These are phyloP conservation scores for Termitomyces sp. DNA, from an alignment of 768 basidiomycete species.

Conservation along the genomic window DNA sequence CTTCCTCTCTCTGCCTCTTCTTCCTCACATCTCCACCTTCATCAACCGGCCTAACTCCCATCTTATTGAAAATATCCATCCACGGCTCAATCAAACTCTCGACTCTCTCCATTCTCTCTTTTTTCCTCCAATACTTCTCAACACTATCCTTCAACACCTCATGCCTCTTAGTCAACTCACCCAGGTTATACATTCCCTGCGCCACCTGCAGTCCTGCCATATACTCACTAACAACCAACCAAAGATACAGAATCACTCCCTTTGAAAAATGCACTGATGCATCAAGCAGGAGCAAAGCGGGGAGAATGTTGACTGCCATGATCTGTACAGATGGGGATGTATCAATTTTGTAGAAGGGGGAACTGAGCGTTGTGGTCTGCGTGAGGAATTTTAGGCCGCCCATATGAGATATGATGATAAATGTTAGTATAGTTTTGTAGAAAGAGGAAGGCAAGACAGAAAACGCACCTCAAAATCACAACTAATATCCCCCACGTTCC, in stretches of 20 bases:
- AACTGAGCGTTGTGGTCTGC: conserved; percentile 70
- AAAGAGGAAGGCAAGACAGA: background rate
- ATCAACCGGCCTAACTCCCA: too few relatives aligned
- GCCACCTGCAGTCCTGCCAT: conserved; percentile 26
- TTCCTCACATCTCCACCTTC: too few relatives aligned
- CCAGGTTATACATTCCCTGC: conserved; percentile 26
- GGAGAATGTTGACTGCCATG: conserved; percentile 91
- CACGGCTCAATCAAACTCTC: too few relatives aligned
- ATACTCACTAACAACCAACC: conserved; percentile 51
- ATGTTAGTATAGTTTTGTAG: background rate
- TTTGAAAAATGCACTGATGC: conserved; percentile 75
- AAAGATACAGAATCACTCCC: conserved; percentile 65
- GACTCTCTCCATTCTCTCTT: too few relatives aligned
- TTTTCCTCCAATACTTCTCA: too few relatives aligned
- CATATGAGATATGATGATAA: conserved; percentile 21
- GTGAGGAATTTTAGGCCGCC: conserved; percentile 86
- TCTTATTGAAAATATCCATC: too few relatives aligned
- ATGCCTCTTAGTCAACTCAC: conserved; percentile 50
- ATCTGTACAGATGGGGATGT: conserved; percentile 61
- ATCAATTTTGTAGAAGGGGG: conserved; percentile 64
- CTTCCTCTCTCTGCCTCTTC: too few relatives aligned
- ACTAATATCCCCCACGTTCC: conserved; percentile 85
- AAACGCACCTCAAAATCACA: conserved; percentile 71
- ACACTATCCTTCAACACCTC: conserved; percentile 57
- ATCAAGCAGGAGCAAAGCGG: conserved; percentile 78